phyloP scores from a whole-genome alignment of 1,284 basidiomycete species.

The Ceratobasidium papillatum region DNA sequence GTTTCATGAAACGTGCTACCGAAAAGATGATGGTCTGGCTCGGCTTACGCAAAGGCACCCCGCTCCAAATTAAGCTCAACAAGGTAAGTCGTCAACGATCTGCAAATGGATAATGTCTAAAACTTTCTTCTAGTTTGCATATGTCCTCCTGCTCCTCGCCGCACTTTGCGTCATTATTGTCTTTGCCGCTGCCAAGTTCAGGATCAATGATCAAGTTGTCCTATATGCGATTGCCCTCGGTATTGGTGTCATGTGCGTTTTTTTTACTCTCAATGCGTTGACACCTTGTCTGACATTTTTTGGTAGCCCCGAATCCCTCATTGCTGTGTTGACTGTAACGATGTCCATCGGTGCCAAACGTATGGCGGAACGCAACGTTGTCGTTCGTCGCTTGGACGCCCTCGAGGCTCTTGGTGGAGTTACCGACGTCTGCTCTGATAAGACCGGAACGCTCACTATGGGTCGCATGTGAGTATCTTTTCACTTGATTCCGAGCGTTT shows the following conservation, averaged over 20 bases:
- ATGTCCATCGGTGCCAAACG: constrained; percentile 61
- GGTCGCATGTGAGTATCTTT: constrained; percentile 22
- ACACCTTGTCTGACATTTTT: constrained; percentile 44
- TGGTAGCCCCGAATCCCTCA: constrained; percentile 55
- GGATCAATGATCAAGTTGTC: constrained; percentile 57
- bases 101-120: constrained; percentile 33
- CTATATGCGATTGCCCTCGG: constrained; percentile 57
- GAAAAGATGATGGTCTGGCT: constrained; percentile 39
- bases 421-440: constrained; percentile 66
- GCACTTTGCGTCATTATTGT: constrained; percentile 64
- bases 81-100: constrained; percentile 45
- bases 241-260: constrained; percentile 50
- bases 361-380: constrained; percentile 61
- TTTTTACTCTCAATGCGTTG: constrained; percentile 55
- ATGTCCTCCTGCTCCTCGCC: constrained; percentile 14
- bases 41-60: constrained; percentile 55
- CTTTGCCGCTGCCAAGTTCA: constrained; percentile 62
- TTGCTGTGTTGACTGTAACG: constrained; percentile 53
- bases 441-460: constrained; percentile 55
- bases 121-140: constrained; percentile 58
- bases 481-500: not conserved
- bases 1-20: constrained; percentile 2
- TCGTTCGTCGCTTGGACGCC: constrained; percentile 67
- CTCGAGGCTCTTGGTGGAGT: constrained; percentile 69
- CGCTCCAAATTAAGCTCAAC: constrained; percentile 67